Conservation (phyloP, 2,329 filamentous ascomycete species). For the Orbilia oligospora region DNA sequence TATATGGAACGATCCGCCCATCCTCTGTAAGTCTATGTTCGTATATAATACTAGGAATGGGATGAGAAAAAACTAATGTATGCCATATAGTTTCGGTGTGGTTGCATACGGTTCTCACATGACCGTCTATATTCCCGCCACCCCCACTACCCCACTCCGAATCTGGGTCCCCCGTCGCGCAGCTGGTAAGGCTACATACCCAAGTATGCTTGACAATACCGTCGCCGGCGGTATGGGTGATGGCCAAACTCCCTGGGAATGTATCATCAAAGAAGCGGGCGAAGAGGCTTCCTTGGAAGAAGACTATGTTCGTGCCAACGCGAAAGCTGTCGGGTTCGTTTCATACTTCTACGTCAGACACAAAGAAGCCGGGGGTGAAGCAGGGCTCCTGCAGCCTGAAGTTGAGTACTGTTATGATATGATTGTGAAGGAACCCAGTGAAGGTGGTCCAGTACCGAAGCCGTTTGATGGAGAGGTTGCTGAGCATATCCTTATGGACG, state of each 20-base stretch:
- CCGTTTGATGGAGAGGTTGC: constrained; percentile 93
- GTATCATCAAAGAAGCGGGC: constrained; percentile 84
- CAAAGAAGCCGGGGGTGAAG: constrained; percentile 82
- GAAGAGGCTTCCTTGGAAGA: constrained; percentile 89
- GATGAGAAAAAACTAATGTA: neutral
- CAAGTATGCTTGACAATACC: constrained; percentile 93
- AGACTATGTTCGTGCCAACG: constrained; percentile 75
- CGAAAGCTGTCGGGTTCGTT: constrained; percentile 77
- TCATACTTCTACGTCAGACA: constrained; percentile 89
- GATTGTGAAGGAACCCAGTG: constrained; percentile 74
- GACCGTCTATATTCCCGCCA: constrained; percentile 77
- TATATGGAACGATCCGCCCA: constrained; percentile 83
- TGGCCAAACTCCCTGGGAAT: constrained; percentile 84
- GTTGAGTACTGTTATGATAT: constrained; percentile 93
- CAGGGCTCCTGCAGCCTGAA: constrained; percentile 80
- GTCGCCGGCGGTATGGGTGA: constrained; percentile 89
- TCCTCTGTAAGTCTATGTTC: constrained; percentile 77
- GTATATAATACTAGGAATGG: neutral
- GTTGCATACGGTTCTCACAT: constrained; percentile 72
- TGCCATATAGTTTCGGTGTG: constrained; percentile 42
- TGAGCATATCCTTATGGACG: constrained; percentile 69
- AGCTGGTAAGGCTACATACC: constrained; percentile 85
- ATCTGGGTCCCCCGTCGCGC: constrained; percentile 89
- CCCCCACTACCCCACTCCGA: constrained; percentile 71
- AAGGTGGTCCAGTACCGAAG: constrained; percentile 74